Conservation (phyloP, 106 monocot genomes). For the Chionographis japonica region DNA sequence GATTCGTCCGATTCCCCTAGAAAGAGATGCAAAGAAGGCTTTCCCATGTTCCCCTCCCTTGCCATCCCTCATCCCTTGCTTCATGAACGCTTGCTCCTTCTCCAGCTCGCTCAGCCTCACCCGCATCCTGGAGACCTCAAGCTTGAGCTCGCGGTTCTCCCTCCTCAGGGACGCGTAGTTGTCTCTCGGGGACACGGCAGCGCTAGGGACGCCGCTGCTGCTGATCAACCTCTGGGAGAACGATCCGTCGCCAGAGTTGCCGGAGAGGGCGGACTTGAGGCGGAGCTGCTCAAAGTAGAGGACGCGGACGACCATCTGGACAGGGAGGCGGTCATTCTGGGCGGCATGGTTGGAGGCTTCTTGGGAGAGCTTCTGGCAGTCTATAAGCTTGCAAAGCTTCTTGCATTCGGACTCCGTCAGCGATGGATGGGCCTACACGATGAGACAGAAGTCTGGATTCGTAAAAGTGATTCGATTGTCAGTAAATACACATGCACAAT, state of each 20-base stretch:
- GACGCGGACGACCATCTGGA: constrained; percentile 69
- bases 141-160: constrained; percentile 87
- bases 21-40: constrained; percentile 61
- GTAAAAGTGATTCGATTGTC: background rate
- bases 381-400: constrained; percentile 79
- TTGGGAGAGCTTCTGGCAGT: constrained; percentile 90
- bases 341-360: constrained; percentile 88
- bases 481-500: too few relatives aligned
- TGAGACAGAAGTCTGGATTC: background rate
- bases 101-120: constrained; percentile 80
- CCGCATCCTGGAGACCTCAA: constrained; percentile 79
- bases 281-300: constrained; percentile 90
- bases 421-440: constrained; percentile 75
- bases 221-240: constrained; percentile 73
- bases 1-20: constrained; percentile 59
- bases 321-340: constrained; percentile 85
- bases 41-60: constrained; percentile 43
- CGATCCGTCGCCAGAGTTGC: constrained; percentile 34
- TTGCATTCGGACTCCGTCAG: constrained; percentile 78
- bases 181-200: constrained; percentile 79
- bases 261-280: constrained; percentile 60
- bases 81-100: constrained; percentile 81
- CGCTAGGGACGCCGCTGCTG: constrained; percentile 62
- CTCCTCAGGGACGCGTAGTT: constrained; percentile 84
- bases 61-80: constrained; percentile 50